Percentiles rank a stretch among this genome's conserved stretches.
These are phyloP conservation scores for Botryobasidium botryosum DNA, from an alignment of 768 basidiomycete genomes.

Conservation along the genomic window DNA sequence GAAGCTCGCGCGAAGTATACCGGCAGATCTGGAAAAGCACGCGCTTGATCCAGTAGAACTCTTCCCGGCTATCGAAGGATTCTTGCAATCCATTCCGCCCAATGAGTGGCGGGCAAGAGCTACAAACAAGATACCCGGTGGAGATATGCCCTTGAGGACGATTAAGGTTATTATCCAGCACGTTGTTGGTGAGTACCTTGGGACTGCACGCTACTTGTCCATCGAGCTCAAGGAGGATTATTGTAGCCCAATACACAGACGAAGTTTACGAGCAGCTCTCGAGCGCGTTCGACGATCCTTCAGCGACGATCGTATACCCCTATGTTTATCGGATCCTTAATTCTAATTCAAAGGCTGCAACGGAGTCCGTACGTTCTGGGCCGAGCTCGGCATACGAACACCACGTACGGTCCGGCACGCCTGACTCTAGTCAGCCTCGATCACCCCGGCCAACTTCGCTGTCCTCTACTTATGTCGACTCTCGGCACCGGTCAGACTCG, in stretches of 20 bases:
- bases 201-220: no score
- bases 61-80: slow-evolving; percentile 84
- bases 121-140: slow-evolving; percentile 80
- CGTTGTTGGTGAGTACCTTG: slow-evolving; percentile 60
- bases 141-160: slow-evolving; percentile 94
- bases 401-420: background rate
- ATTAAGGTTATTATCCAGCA: slow-evolving; percentile 98
- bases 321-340: slow-evolving; percentile 89
- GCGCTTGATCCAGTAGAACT: slow-evolving; percentile 75
- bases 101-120: slow-evolving; percentile 92
- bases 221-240: no score
- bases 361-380: background rate
- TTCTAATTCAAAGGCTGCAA: slow-evolving; percentile 8
- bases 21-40: slow-evolving; percentile 69
- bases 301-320: slow-evolving; percentile 90
- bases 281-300: slow-evolving; percentile 86
- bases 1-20: slow-evolving; percentile 91
- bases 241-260: slow-evolving; percentile 62
- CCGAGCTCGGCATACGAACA: slow-evolving; percentile 15
- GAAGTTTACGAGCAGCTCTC: slow-evolving; percentile 84
- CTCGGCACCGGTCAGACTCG: background rate
- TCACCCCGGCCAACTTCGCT: slow-evolving; percentile 9
- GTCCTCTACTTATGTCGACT: background rate
- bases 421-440: background rate
- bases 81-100: slow-evolving; percentile 82